Percentiles rank a stretch among this genome's conserved stretches.
phyloP scores from a whole-genome alignment of 441 rosid genomes.

The Jatropha podagrica region DNA sequence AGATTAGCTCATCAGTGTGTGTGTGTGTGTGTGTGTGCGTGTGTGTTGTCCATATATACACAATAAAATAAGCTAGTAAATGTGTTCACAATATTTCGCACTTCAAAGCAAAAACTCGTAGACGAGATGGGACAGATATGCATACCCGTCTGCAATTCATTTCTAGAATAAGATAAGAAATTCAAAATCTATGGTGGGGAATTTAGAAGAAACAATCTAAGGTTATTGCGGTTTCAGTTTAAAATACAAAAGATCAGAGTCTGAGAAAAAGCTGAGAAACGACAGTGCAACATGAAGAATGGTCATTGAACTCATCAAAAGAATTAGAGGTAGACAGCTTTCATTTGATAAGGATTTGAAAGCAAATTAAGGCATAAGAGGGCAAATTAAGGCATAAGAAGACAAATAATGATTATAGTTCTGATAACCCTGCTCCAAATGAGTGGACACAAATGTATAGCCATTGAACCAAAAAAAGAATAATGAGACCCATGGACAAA shows the following conservation, averaged over 20 bases:
- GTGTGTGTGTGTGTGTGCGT: neutral
- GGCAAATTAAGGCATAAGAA: neutral
- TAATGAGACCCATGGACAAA: neutral
- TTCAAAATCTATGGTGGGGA: neutral
- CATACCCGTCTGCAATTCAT: neutral
- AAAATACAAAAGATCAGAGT: neutral
- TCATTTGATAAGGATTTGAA: too few relatives aligned
- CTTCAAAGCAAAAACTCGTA: constrained; percentile 9
- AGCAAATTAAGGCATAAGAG: neutral
- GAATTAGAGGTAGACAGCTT: neutral
- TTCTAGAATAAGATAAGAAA: neutral
- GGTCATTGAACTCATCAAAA: neutral
- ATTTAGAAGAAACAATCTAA: neutral
- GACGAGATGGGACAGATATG: neutral
- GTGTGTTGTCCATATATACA: neutral
- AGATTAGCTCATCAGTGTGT: neutral
- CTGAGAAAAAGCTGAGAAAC: neutral
- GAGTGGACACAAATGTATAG: neutral
- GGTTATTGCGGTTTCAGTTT: neutral
- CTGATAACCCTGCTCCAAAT: neutral
- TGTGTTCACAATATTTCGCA: constrained; percentile 4
- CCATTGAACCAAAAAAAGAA: neutral
- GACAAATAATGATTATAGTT: neutral
- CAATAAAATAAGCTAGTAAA: constrained; percentile 4
- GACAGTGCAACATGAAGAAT: neutral